A percentile compares a stretch with the other conserved stretches of the same genome.
These are phyloP conservation scores for Sophora flavescens DNA, from an alignment of 306 rosid genomes.

Conservation along the genomic window DNA sequence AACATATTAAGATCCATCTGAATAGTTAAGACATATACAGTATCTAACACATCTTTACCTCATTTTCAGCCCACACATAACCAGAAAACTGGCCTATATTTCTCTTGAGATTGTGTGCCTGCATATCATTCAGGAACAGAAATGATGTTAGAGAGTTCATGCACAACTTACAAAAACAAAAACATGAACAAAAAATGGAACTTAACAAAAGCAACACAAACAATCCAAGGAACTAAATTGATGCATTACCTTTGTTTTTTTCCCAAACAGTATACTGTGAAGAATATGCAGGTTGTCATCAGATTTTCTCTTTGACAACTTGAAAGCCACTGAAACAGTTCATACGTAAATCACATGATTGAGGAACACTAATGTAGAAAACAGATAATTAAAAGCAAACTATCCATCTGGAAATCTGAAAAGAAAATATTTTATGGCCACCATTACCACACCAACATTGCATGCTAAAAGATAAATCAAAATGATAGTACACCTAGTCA, in stretches of 20 bases:
- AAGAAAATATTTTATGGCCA: slow-evolving; percentile 9
- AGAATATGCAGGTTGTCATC: slow-evolving; percentile 89
- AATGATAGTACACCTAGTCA: background rate
- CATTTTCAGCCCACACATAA: slow-evolving; percentile 52
- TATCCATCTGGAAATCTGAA: slow-evolving; percentile 12
- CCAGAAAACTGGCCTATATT: slow-evolving; percentile 60
- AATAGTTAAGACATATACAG: background rate
- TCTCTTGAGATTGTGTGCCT: slow-evolving; percentile 66
- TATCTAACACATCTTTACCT: slow-evolving; percentile 42
- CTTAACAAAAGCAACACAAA: background rate
- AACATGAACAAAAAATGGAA: background rate
- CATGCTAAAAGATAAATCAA: slow-evolving; percentile 6
- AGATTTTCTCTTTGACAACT: slow-evolving; percentile 89
- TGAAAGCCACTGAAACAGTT: slow-evolving; percentile 90
- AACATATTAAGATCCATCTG: background rate
- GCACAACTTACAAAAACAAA: slow-evolving; percentile 5
- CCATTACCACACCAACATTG: background rate
- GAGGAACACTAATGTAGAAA: slow-evolving; percentile 38
- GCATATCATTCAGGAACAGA: slow-evolving; percentile 43
- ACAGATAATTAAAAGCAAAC: slow-evolving; percentile 21
- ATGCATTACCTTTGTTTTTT: slow-evolving; percentile 76
- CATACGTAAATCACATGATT: slow-evolving; percentile 40
- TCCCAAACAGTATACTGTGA: slow-evolving; percentile 85
- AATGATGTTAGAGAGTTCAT: slow-evolving; percentile 9
- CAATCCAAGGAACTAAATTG: slow-evolving; percentile 23